phyloP scores from a whole-genome alignment of 257 asterid species.

The Anisodus acutangulus region DNA sequence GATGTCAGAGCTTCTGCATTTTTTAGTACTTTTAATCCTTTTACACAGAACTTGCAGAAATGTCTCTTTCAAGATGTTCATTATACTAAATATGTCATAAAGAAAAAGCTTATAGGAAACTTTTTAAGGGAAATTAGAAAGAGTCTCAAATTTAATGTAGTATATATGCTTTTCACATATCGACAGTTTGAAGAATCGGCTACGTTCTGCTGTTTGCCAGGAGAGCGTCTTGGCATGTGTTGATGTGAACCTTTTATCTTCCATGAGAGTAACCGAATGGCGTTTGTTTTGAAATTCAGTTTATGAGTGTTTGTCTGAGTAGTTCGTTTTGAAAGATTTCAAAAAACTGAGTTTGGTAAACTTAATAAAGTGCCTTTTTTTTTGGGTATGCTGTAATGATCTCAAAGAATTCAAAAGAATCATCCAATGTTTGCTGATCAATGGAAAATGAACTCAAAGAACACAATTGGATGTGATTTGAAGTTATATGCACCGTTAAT shows the following conservation, averaged over 20 bases:
- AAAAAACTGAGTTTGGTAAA: too few species aligned
- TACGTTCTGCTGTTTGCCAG: constrained; percentile 12
- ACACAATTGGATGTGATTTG: too few species aligned
- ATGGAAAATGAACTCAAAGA: too few species aligned
- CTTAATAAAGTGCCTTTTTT: too few species aligned
- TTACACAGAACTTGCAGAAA: not conserved
- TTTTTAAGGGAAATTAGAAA: not conserved
- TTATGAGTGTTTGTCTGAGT: not conserved
- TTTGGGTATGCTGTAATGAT: too few species aligned
- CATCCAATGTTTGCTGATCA: too few species aligned
- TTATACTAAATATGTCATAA: constrained; percentile 21
- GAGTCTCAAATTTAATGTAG: not conserved
- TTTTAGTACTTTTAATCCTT: not conserved
- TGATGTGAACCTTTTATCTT: too few species aligned
- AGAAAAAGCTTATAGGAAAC: not conserved
- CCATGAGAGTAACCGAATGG: not conserved
- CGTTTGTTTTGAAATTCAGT: not conserved
- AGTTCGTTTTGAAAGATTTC: not conserved
- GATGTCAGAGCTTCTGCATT: not conserved
- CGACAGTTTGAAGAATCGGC: not conserved
- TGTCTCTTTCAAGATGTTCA: not conserved
- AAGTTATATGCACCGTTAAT: too few species aligned
- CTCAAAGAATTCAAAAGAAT: too few species aligned
- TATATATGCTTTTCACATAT: not conserved
- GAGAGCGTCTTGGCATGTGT: constrained; percentile 1